A percentile compares a stretch with the other conserved stretches of the same genome.
These are phyloP conservation scores for Yarrowia deformans DNA, from an alignment of 805 yeast species.

Conservation along the genomic window DNA sequence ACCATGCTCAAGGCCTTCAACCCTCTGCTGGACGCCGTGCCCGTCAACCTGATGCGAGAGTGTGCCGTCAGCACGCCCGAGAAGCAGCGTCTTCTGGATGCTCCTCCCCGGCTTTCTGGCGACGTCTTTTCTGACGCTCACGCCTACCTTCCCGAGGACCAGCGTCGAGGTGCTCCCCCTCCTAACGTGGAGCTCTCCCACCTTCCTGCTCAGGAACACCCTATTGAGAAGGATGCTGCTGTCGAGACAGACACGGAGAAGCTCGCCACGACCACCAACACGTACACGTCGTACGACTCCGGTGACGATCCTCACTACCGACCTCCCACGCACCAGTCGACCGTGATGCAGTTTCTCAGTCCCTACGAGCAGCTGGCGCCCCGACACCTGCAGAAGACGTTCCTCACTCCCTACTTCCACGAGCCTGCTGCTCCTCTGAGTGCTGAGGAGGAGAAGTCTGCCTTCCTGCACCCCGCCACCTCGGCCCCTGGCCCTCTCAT, in stretches of 20 bases:
- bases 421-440: constrained; percentile 46
- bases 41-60: constrained; percentile 48
- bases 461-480: constrained; percentile 80
- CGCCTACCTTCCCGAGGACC: constrained; percentile 32
- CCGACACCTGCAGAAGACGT: constrained; percentile 44
- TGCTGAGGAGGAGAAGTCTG: constrained; percentile 61
- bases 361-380: constrained; percentile 63
- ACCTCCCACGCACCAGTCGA: constrained; percentile 26
- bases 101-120: constrained; percentile 32
- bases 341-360: constrained; percentile 58
- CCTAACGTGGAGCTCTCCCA: too few species aligned
- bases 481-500: constrained; percentile 72
- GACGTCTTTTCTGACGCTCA: constrained; percentile 36
- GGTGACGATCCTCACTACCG: constrained; percentile 26
- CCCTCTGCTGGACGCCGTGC: constrained; percentile 56
- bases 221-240: constrained; percentile 13
- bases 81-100: constrained; percentile 26
- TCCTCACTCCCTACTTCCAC: constrained; percentile 49
- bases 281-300: constrained; percentile 17
- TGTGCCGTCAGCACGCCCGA: neutral
- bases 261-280: constrained; percentile 24
- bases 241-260: constrained; percentile 19
- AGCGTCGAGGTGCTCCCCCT: neutral
- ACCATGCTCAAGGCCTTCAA: constrained; percentile 72
- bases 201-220: constrained; percentile 18